A percentile compares a stretch with the other conserved stretches of the same genome.
These are phyloP conservation scores for Penicillium robsamsonii DNA, from an alignment of 495 filamentous ascomycete genomes.

Conservation along the genomic window DNA sequence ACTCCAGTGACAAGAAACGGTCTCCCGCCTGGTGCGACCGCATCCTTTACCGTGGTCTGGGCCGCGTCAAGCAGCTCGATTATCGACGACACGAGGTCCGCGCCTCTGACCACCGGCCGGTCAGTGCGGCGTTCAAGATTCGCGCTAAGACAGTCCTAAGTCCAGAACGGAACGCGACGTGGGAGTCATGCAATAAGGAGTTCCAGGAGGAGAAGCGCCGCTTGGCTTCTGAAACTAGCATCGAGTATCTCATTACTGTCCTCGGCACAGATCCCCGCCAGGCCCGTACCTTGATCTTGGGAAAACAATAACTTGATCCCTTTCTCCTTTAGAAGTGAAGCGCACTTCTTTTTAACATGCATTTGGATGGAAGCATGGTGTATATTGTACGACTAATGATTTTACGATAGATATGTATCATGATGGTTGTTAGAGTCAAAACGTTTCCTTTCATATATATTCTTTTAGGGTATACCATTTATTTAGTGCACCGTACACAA, in stretches of 20 bases:
- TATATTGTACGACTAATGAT: constrained; percentile 45
- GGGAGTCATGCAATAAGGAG: constrained; percentile 67
- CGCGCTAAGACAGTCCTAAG: constrained; percentile 75
- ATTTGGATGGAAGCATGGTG: constrained; percentile 15
- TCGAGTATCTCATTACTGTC: constrained; percentile 53
- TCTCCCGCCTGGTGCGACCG: constrained; percentile 98
- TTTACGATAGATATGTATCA: constrained; percentile 50
- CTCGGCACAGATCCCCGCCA: constrained; percentile 48
- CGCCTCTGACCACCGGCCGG: constrained; percentile 89
- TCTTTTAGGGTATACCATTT: no score
- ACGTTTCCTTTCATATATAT: neutral
- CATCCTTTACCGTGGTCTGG: constrained; percentile 78
- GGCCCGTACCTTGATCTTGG: constrained; percentile 43
- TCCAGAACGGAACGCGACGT: constrained; percentile 59
- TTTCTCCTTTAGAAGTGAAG: constrained; percentile 9
- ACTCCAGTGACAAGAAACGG: constrained; percentile 89
- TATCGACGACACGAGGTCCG: constrained; percentile 86
- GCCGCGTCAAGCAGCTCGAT: constrained; percentile 79
- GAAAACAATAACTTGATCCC: constrained; percentile 19
- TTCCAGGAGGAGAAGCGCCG: constrained; percentile 68
- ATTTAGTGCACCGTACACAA: no score
- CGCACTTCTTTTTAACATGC: constrained; percentile 13
- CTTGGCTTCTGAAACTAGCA: constrained; percentile 60
- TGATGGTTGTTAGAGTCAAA: constrained; percentile 18
- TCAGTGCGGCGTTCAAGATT: constrained; percentile 78